These are phyloP conservation scores for Aspergillus luchuensis DNA, from an alignment of 2,329 filamentous ascomycete genomes.

Conservation along the genomic window DNA sequence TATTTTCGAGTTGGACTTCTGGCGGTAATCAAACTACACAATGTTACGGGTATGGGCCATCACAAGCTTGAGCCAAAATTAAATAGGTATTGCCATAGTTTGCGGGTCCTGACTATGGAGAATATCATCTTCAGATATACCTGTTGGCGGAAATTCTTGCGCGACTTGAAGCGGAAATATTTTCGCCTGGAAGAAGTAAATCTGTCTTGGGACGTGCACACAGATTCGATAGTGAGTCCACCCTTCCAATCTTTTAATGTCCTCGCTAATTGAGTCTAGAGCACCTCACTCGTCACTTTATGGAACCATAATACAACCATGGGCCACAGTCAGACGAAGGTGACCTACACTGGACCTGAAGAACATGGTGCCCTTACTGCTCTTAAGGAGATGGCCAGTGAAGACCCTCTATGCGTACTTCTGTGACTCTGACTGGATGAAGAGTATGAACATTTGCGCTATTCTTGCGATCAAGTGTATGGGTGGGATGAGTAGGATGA, in stretches of 20 bases:
- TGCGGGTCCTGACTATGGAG: not conserved
- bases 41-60: not conserved
- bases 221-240: too few species aligned
- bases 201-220: not conserved
- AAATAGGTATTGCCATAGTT: not conserved
- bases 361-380: not conserved
- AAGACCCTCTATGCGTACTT: not conserved
- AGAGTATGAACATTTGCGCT: too few species aligned
- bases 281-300: not conserved
- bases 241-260: not conserved
- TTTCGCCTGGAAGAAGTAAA: not conserved
- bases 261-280: not conserved
- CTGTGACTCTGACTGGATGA: not conserved
- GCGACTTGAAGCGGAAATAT: not conserved
- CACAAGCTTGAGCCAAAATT: not conserved
- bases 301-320: too few species aligned
- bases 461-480: too few species aligned
- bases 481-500: too few species aligned
- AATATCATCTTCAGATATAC: not conserved
- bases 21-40: not conserved
- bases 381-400: not conserved
- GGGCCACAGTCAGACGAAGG: not conserved
- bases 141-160: not conserved
- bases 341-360: not conserved
- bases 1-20: not conserved